phyloP scores from a whole-genome alignment of 1,284 basidiomycete genomes.

The Heterobasidion parviporum region DNA sequence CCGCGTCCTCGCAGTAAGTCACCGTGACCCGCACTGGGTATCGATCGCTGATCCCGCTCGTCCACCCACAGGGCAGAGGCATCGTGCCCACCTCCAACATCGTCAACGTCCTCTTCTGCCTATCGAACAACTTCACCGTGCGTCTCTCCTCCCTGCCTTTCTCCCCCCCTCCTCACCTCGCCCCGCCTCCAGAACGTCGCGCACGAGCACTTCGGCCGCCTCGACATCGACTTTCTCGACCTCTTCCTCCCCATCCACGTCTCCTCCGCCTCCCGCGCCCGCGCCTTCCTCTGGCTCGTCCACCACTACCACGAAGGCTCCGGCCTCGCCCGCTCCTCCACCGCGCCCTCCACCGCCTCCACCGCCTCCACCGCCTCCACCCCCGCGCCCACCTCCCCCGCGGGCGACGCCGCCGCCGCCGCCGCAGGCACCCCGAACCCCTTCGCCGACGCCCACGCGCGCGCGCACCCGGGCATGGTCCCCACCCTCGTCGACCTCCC shows the following conservation, averaged over 20 bases:
- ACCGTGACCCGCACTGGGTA: background rate
- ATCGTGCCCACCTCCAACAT: constrained; percentile 65
- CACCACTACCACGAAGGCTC: constrained; percentile 67
- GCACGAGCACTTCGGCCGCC: constrained; percentile 42
- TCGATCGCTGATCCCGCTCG: constrained; percentile 5
- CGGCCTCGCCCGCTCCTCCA: constrained; percentile 15
- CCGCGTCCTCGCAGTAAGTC: constrained; percentile 48
- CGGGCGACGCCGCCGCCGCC: too few relatives aligned
- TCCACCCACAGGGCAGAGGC: constrained; percentile 39
- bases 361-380: background rate
- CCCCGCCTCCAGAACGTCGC: constrained; percentile 38
- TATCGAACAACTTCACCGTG: constrained; percentile 63
- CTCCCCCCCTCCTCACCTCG: constrained; percentile 34
- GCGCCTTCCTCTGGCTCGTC: constrained; percentile 71
- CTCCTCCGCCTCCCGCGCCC: constrained; percentile 54
- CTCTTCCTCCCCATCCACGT: constrained; percentile 55
- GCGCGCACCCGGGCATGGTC: constrained; percentile 39
- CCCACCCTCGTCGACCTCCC: constrained; percentile 46
- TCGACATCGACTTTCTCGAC: constrained; percentile 51
- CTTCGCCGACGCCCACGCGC: constrained; percentile 52
- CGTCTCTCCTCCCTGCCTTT: constrained; percentile 44
- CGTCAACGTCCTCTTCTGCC: constrained; percentile 71
- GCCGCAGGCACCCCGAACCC: constrained; percentile 35
- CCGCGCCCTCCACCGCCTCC: too few relatives aligned
- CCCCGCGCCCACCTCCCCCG: too few relatives aligned